Evolutionary conservation across 2,329 filamentous ascomycete species (phyloP).

Genomic region (Zymoseptoria tritici): DNA sequence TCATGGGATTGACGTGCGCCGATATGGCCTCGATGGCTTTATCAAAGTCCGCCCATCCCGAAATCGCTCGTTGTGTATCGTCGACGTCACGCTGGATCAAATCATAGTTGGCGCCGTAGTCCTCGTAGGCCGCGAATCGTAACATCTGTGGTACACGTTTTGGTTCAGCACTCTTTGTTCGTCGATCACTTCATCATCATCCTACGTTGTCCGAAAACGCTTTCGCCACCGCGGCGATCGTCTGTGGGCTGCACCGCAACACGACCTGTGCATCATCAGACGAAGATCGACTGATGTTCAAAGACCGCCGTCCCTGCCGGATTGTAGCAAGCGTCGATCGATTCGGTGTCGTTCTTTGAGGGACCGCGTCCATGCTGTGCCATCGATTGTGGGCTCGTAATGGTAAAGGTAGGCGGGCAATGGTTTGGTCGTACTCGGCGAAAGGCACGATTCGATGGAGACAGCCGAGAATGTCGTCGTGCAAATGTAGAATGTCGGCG

Average conservation of each 20-base stretch:
- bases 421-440: conserved; percentile 43
- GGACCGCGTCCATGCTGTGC: conserved; percentile 41
- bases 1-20: conserved; percentile 64
- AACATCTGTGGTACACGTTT: conserved; percentile 52
- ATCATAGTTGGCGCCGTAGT: conserved; percentile 86
- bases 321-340: conserved; percentile 21
- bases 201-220: conserved; percentile 48
- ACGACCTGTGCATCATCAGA: conserved; percentile 29
- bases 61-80: conserved; percentile 56
- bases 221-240: conserved; percentile 47
- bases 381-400: conserved; percentile 40
- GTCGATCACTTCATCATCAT: conserved; percentile 5
- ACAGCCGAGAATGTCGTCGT: conserved; percentile 71
- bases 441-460: conserved; percentile 65
- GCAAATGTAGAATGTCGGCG: conserved; percentile 70
- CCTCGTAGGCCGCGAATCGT: conserved; percentile 79
- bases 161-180: conserved; percentile 39
- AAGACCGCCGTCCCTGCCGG: conserved; percentile 36
- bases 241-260: conserved; percentile 45
- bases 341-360: conserved; percentile 29
- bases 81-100: conserved; percentile 72
- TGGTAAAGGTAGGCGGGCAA: conserved; percentile 10
- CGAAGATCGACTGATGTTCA: conserved; percentile 38
- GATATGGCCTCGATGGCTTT: conserved; percentile 78
- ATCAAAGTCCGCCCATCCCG: conserved; percentile 75